Conservation (phyloP, 2,329 filamentous ascomycete species). For the Teratosphaeria nubilosa region DNA sequence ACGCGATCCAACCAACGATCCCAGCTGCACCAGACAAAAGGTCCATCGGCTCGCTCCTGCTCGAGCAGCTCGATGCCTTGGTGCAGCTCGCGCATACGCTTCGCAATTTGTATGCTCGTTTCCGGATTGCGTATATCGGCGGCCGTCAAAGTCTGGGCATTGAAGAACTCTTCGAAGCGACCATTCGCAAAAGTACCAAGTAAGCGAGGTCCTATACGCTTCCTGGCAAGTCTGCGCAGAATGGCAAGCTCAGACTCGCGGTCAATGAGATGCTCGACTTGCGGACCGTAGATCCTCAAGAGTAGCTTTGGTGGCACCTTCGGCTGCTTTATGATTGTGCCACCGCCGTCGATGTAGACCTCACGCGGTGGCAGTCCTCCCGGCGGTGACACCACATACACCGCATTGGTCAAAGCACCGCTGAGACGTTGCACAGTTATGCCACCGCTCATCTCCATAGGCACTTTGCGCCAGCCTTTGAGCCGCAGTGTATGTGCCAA, state of each 20-base stretch:
- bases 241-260: slow-evolving; percentile 82
- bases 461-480: slow-evolving; percentile 82
- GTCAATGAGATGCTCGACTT: slow-evolving; percentile 93
- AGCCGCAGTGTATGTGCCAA: slow-evolving; percentile 79
- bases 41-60: slow-evolving; percentile 65
- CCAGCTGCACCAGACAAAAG: slow-evolving; percentile 87
- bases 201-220: slow-evolving; percentile 85
- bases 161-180: slow-evolving; percentile 88
- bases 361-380: slow-evolving; percentile 42
- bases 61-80: slow-evolving; percentile 81
- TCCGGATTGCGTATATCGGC: slow-evolving; percentile 68
- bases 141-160: slow-evolving; percentile 70
- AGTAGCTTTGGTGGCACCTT: slow-evolving; percentile 62
- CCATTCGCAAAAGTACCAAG: slow-evolving; percentile 90
- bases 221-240: slow-evolving; percentile 71
- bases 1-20: slow-evolving; percentile 74
- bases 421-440: slow-evolving; percentile 69
- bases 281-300: slow-evolving; percentile 84
- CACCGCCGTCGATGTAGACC: slow-evolving; percentile 28
- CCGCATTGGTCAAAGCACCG: slow-evolving; percentile 88
- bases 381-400: slow-evolving; percentile 86
- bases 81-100: slow-evolving; percentile 93
- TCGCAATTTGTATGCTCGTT: slow-evolving; percentile 86
- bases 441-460: slow-evolving; percentile 57
- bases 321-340: slow-evolving; percentile 26